phyloP scores from a whole-genome alignment of 2,329 filamentous ascomycete genomes.

The Phaeosphaeria sp. region DNA sequence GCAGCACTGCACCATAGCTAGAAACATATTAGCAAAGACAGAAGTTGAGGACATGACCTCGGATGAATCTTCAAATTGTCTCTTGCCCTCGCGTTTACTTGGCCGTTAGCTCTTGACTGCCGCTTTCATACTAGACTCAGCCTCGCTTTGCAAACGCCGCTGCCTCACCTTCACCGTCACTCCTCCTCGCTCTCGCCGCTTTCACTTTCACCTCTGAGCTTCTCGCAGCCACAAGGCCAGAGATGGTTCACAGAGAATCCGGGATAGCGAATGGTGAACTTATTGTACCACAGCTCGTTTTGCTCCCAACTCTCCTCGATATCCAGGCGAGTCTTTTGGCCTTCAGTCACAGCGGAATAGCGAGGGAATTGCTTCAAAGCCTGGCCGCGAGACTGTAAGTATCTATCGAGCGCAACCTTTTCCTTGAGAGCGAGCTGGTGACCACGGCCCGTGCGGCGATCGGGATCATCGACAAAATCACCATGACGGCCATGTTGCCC shows the following conservation, averaged over 20 bases:
- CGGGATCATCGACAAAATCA: conserved; percentile 23
- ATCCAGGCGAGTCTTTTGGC: neutral
- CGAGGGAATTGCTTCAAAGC: neutral
- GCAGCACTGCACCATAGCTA: neutral
- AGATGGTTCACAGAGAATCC: conserved; percentile 15
- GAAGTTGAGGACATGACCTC: neutral
- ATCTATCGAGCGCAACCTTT: conserved; percentile 5
- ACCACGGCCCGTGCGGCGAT: conserved; percentile 24
- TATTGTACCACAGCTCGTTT: conserved; percentile 16
- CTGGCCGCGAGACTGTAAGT: neutral
- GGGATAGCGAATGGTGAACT: conserved; percentile 25
- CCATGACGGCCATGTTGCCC: conserved; percentile 29
- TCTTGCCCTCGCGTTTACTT: neutral
- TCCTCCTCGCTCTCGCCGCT: conserved; percentile 18
- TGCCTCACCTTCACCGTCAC: neutral
- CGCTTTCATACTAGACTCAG: neutral
- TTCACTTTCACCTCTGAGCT: conserved; percentile 11
- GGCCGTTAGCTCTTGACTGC: neutral
- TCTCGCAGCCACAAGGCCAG: conserved; percentile 37
- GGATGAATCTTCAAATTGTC: neutral
- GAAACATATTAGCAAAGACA: neutral
- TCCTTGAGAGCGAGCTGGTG: conserved; percentile 28
- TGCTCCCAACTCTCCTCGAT: conserved; percentile 1
- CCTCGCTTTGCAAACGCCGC: neutral
- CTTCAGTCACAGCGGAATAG: neutral